Base-by-base conservation (phyloP, 768 basidiomycete genomes). In the Termitomyces sp. region DNA sequence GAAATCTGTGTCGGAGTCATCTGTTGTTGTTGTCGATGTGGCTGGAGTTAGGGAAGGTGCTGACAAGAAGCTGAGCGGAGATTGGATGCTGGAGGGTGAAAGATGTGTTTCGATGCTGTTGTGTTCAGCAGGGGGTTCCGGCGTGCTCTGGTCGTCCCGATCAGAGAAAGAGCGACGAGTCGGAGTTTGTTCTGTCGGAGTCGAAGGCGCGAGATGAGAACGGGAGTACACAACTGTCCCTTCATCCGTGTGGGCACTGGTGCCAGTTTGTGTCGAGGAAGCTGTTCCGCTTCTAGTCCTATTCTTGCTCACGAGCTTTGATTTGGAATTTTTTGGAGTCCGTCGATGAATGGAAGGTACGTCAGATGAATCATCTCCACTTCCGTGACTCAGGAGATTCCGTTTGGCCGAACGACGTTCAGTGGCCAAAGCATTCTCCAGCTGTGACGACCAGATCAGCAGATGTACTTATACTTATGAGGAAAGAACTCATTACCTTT, bases 1-100 rank as follows among this genome's bases (percentile, higher is more conserved):
- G 68, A 92, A 93, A 64, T 93, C 91, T 27, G 86, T 87, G 63
- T 91, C 89, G 21, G 88, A 89, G 62, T 89, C 89, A 57, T 90
- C 88, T 8, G 79, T 71, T 27, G 70, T 72, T 27, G 70, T 67
- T 37, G 71, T 64, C 23, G 67, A 60, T 2, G 68, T 64, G 0
- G 57, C 50, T 30, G 52, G 55, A 11, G 52, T 35, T 50, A 59
- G 58, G 8, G 57, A 59, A 12, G 70, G 64, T 19, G 66, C 60
- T 28, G 66, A 63, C 5, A 68, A 54, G 12, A 58, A 54, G 23
- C 57, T 50, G 35, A 53, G 66, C 21, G 62, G 41, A 25, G 51
- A 32, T 30, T 34, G 40, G 21, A 35, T 8, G 5, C 52, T 32
- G 37, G 54, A 61, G 53, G 65, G 55, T 34, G 66, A 67, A 72